Base-by-base conservation (phyloP, 148 eudicot species). In the Arbutus unedo region DNA sequence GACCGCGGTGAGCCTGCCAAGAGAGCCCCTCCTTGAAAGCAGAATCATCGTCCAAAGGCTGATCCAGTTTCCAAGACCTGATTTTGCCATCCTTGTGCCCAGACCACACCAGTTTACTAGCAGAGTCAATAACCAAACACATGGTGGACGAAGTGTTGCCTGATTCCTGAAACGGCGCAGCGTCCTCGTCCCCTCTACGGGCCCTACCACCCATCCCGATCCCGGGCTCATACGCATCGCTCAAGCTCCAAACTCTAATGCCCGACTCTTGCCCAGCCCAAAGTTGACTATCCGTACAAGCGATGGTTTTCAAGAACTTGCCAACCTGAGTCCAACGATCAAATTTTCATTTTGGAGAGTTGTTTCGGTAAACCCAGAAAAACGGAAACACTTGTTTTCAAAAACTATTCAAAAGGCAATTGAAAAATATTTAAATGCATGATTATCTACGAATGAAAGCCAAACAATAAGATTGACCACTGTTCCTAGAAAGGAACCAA, bases 251-350 rank as follows among this genome's bases (percentile, higher is more conserved):
- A 51, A 90, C 93, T 82, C 99, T 82, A 9, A 96, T 93, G 60
- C 99, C 99, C 11, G 89, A 87, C 85, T 96, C 99, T 78, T 92
- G 98, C 11, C 99, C 99, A 0, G 94, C 99, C 99, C 99, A 96
- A 48, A 96, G 74, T 83, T 96, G 95, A 0, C 87, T 90, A 25
- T 92, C 95, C 54, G 99, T 96, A 57, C 97, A 90, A 15, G 89
- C 95, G 43, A 96, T 94, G 3, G 98, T 91, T 67, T 97, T 86
- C 72, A 96, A 56, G 71, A 93, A 96, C 45, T 82, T 92, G 55
- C 99, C 99, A 2, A 90, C 93, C 70, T 64, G 70, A 64, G 70
- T 23, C 43, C 70, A 25, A 21, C 10, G 43, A 64, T 64, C 70
- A 23, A 64, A 64, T 10, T 25, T 21, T 64, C 14, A 9, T 31